Base-by-base conservation (phyloP, 1,284 basidiomycete species). In the Tilletiopsis washingtonensis region DNA sequence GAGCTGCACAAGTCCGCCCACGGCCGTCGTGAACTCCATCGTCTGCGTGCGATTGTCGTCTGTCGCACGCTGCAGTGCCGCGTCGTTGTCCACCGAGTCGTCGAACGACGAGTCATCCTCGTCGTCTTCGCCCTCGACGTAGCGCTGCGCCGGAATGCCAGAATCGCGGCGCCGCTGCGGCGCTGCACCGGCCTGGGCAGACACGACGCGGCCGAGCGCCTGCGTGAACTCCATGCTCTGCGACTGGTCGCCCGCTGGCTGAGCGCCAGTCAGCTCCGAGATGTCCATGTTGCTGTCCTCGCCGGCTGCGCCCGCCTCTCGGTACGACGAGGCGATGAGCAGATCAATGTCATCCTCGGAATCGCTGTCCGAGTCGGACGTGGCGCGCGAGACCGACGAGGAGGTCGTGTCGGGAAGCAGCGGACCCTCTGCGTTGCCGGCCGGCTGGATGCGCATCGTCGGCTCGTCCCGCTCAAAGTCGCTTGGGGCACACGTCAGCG, bases 211-310 rank as follows among this genome's bases (percentile, higher is more conserved):
- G 34, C 59, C 57, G 52, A 62, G 55, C 34, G 61, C 52, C 43
- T 55, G 47, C 5, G 61, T 63, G 59, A 65, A 61, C 45, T 65
- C 61, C 61, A 64, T 67, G 5, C 57, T 52, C 43, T 47, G 48
- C 20, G 43, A 43, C 20, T 51, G 14, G 5, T 11, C 40, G 11
- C 5, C 11, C 12, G 21, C 21, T 9, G 15, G 43, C 5, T 23
- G 27, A 4, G 26, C 29, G 1, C 25, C 43, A 6, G 43, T 45
- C 7, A 19, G 19, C 7, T 29, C 14, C 17, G 25, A 24, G 19
- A 45, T 45, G 32, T 36, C 32, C 14, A 45, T 34, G 19, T 24
- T 17, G n/a, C 27, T 40, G 19, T 56, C 54, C 5, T 43, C n/a
- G 20, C 38, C 46, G 17, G 38, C 45, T 29, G n/a, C 26, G 42